These are phyloP conservation scores for Escovopsis sp. DNA, from an alignment of 2,329 filamentous ascomycete genomes.

Conservation along the genomic window DNA sequence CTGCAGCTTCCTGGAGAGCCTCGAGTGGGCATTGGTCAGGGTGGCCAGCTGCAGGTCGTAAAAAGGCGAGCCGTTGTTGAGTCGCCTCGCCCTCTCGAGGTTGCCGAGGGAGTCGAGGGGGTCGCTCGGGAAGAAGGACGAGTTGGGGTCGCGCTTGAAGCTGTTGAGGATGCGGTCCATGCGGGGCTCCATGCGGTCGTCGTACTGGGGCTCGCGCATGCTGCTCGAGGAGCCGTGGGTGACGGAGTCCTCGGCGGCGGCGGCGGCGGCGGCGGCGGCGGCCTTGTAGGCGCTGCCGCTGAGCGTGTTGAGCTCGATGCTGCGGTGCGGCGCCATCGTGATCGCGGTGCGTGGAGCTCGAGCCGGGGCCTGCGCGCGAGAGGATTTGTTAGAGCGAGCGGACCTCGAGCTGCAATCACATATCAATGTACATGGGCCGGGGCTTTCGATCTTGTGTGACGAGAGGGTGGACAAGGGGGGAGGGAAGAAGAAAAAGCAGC, in stretches of 20 bases:
- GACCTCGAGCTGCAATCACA: too few relatives aligned
- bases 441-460: too few relatives aligned
- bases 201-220: slow-evolving; percentile 35
- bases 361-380: too few relatives aligned
- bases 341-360: too few relatives aligned
- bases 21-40: slow-evolving; percentile 54
- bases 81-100: slow-evolving; percentile 3
- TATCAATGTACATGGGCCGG: too few relatives aligned
- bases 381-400: too few relatives aligned
- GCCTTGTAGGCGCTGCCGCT: slow-evolving; percentile 33
- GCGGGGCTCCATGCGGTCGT: slow-evolving; percentile 20
- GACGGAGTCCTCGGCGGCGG: slow-evolving; percentile 43
- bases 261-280: slow-evolving; percentile 44
- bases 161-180: slow-evolving; percentile 38
- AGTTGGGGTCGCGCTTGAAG: slow-evolving; percentile 46
- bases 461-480: too few relatives aligned
- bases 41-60: slow-evolving; percentile 44
- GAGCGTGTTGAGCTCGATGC: slow-evolving; percentile 43
- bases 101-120: slow-evolving; percentile 15
- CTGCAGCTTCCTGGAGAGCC: slow-evolving; percentile 64
- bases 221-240: slow-evolving; percentile 34
- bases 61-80: slow-evolving; percentile 30
- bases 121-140: slow-evolving; percentile 31
- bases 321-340: slow-evolving; percentile 24
- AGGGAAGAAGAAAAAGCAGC: too few relatives aligned